A percentile compares a stretch with the other conserved stretches of the same genome.
These are phyloP conservation scores for Fusarium phyllophilum DNA, from an alignment of 2,329 filamentous ascomycete genomes.

Conservation along the genomic window DNA sequence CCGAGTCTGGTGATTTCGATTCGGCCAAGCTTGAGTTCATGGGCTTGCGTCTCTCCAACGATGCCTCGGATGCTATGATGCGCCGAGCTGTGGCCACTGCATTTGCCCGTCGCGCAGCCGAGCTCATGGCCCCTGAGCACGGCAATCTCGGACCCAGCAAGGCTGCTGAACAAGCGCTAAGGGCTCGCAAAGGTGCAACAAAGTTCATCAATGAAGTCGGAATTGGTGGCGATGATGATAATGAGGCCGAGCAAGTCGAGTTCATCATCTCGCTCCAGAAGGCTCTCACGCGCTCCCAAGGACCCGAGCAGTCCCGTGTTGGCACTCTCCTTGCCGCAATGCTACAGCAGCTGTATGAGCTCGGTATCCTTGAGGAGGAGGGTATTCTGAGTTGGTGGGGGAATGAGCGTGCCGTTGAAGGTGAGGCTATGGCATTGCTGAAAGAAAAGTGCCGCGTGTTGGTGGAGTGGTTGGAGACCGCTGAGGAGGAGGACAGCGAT, in stretches of 20 bases:
- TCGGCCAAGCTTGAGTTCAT: constrained; percentile 88
- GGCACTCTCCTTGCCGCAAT: constrained; percentile 78
- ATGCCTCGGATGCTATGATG: constrained; percentile 90
- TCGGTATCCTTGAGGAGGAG: constrained; percentile 89
- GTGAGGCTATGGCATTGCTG: constrained; percentile 75
- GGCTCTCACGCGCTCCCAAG: constrained; percentile 75
- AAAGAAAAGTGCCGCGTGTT: constrained; percentile 79
- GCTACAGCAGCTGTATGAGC: constrained; percentile 84
- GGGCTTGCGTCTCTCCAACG: constrained; percentile 88
- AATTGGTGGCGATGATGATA: constrained; percentile 64
- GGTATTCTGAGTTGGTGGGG: constrained; percentile 91
- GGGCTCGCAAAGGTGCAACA: constrained; percentile 61
- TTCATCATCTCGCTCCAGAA: constrained; percentile 85
- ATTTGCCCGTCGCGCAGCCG: constrained; percentile 82
- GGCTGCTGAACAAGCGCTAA: constrained; percentile 72
- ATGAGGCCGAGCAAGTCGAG: constrained; percentile 81
- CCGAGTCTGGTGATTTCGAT: constrained; percentile 81
- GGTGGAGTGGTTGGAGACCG: constrained; percentile 85
- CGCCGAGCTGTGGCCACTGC: constrained; percentile 86
- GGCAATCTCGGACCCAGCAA: constrained; percentile 68
- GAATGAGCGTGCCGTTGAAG: constrained; percentile 73
- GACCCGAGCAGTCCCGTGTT: constrained; percentile 59
- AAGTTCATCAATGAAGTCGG: constrained; percentile 70
- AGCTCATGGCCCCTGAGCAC: constrained; percentile 67
- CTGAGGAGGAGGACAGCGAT: constrained; percentile 73